A percentile compares a stretch with the other conserved stretches of the same genome.
Conservation (phyloP, 768 basidiomycete genomes). For the Trametes punicea region DNA sequence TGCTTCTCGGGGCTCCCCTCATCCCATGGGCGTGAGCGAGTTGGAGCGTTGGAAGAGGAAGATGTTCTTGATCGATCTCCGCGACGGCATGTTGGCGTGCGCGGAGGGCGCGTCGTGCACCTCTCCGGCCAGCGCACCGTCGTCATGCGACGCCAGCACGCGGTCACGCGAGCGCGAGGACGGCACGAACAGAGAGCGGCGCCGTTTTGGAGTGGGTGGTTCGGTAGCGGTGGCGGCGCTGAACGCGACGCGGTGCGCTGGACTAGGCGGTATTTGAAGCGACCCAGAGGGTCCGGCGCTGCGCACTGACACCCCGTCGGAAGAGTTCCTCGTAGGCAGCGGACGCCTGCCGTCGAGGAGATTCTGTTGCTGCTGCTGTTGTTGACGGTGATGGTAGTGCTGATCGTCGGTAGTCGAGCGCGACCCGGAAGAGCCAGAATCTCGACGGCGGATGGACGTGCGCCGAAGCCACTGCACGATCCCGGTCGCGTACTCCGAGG, state of each 20-base stretch:
- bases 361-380: background rate
- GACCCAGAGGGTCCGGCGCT: background rate
- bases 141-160: slow-evolving; percentile 1
- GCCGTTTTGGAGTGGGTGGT: slow-evolving; percentile 10
- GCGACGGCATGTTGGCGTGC: slow-evolving; percentile 6
- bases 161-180: slow-evolving; percentile 18
- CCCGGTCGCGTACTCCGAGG: slow-evolving; percentile 15
- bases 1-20: background rate
- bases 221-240: background rate
- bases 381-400: background rate
- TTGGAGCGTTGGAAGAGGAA: slow-evolving; percentile 24
- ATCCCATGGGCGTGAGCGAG: slow-evolving; percentile 18
- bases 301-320: slow-evolving; percentile 9
- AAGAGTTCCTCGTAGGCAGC: slow-evolving; percentile 12
- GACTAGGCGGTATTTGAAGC: background rate
- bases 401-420: slow-evolving; percentile 1
- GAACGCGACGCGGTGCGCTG: slow-evolving; percentile 1
- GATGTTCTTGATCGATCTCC: slow-evolving; percentile 19
- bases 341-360: slow-evolving; percentile 25
- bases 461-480: slow-evolving; percentile 18
- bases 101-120: background rate
- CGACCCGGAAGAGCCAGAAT: slow-evolving; percentile 23
- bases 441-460: slow-evolving; percentile 14
- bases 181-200: slow-evolving; percentile 22
- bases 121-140: background rate